Evolutionary conservation across 345 rosid genomes (phyloP).

Genomic region (Lepidium aucheri): DNA sequence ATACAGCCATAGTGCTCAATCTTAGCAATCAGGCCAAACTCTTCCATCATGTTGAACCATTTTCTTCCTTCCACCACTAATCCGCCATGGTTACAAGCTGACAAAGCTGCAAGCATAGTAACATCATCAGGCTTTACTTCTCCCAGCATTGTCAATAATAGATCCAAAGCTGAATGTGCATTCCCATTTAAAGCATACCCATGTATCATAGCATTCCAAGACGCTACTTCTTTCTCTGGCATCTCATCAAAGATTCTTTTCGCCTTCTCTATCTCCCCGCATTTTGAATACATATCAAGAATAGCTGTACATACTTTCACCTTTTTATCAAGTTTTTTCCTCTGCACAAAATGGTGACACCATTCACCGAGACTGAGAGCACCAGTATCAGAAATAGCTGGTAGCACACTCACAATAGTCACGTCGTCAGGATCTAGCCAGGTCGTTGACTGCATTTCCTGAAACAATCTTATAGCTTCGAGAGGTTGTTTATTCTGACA

Average conservation of each 20-base stretch:
- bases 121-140: slow-evolving; percentile 54
- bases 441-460: slow-evolving; percentile 45
- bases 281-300: slow-evolving; percentile 77
- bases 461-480: slow-evolving; percentile 60
- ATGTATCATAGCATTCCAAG: slow-evolving; percentile 76
- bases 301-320: slow-evolving; percentile 57
- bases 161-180: slow-evolving; percentile 49
- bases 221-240: slow-evolving; percentile 37
- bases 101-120: slow-evolving; percentile 55
- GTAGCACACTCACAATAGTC: slow-evolving; percentile 57
- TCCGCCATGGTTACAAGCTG: slow-evolving; percentile 83
- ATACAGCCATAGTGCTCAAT: slow-evolving; percentile 76
- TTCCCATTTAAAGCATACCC: slow-evolving; percentile 68
- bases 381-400: slow-evolving; percentile 71
- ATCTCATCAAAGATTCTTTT: slow-evolving; percentile 38
- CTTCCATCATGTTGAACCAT: slow-evolving; percentile 52
- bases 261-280: slow-evolving; percentile 57
- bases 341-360: slow-evolving; percentile 44
- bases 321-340: slow-evolving; percentile 45
- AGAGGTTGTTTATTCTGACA: slow-evolving; percentile 58
- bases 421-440: slow-evolving; percentile 56
- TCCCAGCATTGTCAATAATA: slow-evolving; percentile 40
- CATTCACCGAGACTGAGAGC: slow-evolving; percentile 58
- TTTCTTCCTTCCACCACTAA: slow-evolving; percentile 61
- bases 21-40: slow-evolving; percentile 38